Evolutionary conservation across 768 basidiomycete genomes (phyloP).

Genomic region (Sporobolomyces roseus): DNA sequence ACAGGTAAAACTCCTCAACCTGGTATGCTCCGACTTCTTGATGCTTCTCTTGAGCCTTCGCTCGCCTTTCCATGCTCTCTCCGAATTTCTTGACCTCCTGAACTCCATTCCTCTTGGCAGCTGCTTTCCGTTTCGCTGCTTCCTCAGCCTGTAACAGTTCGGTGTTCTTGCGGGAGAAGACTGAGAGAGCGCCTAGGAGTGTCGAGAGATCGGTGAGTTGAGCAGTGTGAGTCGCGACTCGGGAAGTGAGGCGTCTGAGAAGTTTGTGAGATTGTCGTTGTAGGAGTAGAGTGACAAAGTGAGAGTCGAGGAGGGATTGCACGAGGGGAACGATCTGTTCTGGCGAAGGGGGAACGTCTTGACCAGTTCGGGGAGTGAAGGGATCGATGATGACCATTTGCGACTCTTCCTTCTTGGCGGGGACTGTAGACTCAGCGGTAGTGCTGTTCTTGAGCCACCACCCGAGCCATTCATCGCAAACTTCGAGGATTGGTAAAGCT

Average conservation of each 20-base stretch:
- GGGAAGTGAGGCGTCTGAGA: slow-evolving; percentile 34
- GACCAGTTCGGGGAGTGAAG: not conserved
- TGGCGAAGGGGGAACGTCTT: slow-evolving; percentile 13
- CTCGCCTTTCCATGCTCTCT: slow-evolving; percentile 32
- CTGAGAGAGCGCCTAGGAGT: slow-evolving; percentile 32
- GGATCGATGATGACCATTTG: slow-evolving; percentile 16
- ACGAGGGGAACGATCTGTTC: slow-evolving; percentile 36
- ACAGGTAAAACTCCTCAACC: slow-evolving; percentile 35
- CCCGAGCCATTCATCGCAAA: slow-evolving; percentile 34
- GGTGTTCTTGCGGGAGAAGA: slow-evolving; percentile 30
- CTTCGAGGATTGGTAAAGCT: slow-evolving; percentile 31
- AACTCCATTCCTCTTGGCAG: slow-evolving; percentile 1
- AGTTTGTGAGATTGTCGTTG: slow-evolving; percentile 36
- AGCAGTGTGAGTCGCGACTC: slow-evolving; percentile 23
- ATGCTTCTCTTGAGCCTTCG: slow-evolving; percentile 39
- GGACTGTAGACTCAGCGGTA: not conserved
- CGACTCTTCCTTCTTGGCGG: slow-evolving; percentile 1
- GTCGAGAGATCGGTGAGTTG: slow-evolving; percentile 30
- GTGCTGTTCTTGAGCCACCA: slow-evolving; percentile 21
- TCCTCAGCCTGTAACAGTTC: slow-evolving; percentile 12
- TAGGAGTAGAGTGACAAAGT: slow-evolving; percentile 41
- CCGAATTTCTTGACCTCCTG: slow-evolving; percentile 26
- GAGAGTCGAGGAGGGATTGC: slow-evolving; percentile 39
- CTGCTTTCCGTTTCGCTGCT: slow-evolving; percentile 5
- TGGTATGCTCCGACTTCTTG: slow-evolving; percentile 34